phyloP scores from a whole-genome alignment of 345 rosid species.

The Ceriops decandra region DNA sequence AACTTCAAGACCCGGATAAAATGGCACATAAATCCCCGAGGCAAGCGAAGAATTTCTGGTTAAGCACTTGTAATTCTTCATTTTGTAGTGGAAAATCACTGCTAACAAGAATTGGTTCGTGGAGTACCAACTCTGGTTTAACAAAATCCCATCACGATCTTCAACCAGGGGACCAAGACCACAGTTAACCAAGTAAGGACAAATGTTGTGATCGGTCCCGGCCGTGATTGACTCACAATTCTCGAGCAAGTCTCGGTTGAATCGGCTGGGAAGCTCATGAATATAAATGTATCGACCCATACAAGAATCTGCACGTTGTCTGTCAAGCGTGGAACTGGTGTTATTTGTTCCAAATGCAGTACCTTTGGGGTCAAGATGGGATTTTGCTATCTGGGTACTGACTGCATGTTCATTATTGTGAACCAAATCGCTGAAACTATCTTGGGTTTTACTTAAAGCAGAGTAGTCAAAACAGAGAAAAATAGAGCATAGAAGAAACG shows the following conservation, averaged over 20 bases:
- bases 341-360: constrained; percentile 4
- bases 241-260: constrained; percentile 24
- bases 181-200: constrained; percentile 23
- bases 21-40: constrained; percentile 24
- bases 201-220: constrained; percentile 28
- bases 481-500: constrained; percentile 33
- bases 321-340: background rate
- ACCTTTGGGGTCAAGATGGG: constrained; percentile 15
- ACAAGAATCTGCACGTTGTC: constrained; percentile 19
- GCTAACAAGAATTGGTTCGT: constrained; percentile 27
- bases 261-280: constrained; percentile 20
- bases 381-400: constrained; percentile 20
- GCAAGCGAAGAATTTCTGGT: constrained; percentile 31
- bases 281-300: constrained; percentile 21
- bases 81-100: constrained; percentile 24
- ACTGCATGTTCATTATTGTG: constrained; percentile 14
- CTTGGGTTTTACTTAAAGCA: constrained; percentile 26
- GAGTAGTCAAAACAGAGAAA: constrained; percentile 59
- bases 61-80: constrained; percentile 25
- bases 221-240: constrained; percentile 19
- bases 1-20: constrained; percentile 26
- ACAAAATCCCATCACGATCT: constrained; percentile 16
- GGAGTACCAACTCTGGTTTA: constrained; percentile 18
- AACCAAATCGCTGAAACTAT: constrained; percentile 17
- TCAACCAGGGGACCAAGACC: constrained; percentile 16